Evolutionary conservation across 768 basidiomycete species (phyloP).

Genomic region (Sarcomyxa edulis): DNA sequence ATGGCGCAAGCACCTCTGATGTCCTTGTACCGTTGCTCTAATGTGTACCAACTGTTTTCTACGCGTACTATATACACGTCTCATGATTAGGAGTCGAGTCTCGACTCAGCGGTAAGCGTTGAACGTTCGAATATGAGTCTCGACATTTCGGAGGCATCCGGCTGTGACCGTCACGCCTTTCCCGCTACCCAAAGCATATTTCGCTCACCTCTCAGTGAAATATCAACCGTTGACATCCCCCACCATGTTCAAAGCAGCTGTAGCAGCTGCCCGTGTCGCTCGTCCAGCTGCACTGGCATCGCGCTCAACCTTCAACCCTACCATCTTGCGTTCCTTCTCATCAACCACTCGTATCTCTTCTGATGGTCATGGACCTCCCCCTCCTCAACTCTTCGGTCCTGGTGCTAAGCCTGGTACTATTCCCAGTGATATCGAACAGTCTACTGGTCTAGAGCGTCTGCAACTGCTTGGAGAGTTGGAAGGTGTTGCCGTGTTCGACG

Average conservation of each 20-base stretch:
- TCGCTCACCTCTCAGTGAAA: too few relatives aligned
- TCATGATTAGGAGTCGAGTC: too few relatives aligned
- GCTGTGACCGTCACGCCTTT: too few relatives aligned
- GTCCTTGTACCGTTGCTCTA: too few relatives aligned
- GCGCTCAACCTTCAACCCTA: constrained; percentile 29
- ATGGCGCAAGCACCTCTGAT: too few relatives aligned
- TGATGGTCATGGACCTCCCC: constrained; percentile 38
- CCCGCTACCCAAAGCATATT: too few relatives aligned
- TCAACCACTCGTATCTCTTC: constrained; percentile 51
- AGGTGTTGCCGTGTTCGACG: constrained; percentile 88
- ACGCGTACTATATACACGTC: too few relatives aligned
- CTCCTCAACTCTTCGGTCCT: constrained; percentile 64
- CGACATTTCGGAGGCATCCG: too few relatives aligned
- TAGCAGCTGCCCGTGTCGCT: constrained; percentile 40
- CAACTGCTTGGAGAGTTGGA: constrained; percentile 86
- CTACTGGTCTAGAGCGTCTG: constrained; percentile 95
- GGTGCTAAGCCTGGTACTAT: constrained; percentile 72
- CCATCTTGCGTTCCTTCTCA: constrained; percentile 52
- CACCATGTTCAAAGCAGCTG: constrained; percentile 44
- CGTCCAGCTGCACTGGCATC: constrained; percentile 36
- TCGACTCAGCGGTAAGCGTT: too few relatives aligned
- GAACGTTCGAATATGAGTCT: too few relatives aligned
- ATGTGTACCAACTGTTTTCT: too few relatives aligned
- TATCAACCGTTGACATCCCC: too few relatives aligned
- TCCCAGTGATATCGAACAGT: constrained; percentile 83